Conservation (phyloP, 225 moss, liverwort and hornwort genomes). For the Polytrichum commune region DNA sequence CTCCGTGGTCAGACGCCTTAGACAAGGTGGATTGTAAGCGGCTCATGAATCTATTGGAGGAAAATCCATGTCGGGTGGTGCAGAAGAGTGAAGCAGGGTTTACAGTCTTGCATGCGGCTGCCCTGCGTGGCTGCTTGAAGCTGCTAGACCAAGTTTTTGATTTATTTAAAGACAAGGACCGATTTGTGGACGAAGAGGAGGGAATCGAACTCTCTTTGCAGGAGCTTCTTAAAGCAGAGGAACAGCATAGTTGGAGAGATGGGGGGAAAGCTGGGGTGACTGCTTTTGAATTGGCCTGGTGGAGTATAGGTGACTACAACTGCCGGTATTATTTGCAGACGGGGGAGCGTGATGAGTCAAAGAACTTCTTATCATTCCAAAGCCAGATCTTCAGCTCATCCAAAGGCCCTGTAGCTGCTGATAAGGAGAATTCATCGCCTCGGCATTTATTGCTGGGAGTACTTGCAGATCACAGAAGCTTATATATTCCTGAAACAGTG, state of each 20-base stretch:
- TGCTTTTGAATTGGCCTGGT: not conserved
- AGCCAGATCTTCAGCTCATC: not conserved
- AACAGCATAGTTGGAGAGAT: fast-evolving
- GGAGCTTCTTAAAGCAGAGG: not conserved
- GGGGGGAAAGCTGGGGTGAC: not conserved
- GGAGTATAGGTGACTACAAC: not conserved
- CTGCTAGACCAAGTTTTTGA: not conserved
- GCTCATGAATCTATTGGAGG: not conserved
- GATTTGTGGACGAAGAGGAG: not conserved
- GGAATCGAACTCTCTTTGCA: not conserved
- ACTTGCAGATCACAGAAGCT: not conserved
- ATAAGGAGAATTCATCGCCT: not conserved
- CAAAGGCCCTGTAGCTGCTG: not conserved
- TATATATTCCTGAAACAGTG: not conserved
- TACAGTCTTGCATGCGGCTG: not conserved
- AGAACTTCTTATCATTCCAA: not conserved
- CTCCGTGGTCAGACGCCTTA: not conserved
- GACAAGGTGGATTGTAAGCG: not conserved
- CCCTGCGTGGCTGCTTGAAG: not conserved
- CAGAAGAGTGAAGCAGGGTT: not conserved
- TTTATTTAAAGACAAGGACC: not conserved
- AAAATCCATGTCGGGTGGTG: not conserved
- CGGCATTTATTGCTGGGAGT: not conserved
- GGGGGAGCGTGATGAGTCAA: not conserved
- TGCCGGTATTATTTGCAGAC: too few relatives aligned